Conservation (phyloP, 352 stramenopile genomes). For the Globisporangium acanthophoron region DNA sequence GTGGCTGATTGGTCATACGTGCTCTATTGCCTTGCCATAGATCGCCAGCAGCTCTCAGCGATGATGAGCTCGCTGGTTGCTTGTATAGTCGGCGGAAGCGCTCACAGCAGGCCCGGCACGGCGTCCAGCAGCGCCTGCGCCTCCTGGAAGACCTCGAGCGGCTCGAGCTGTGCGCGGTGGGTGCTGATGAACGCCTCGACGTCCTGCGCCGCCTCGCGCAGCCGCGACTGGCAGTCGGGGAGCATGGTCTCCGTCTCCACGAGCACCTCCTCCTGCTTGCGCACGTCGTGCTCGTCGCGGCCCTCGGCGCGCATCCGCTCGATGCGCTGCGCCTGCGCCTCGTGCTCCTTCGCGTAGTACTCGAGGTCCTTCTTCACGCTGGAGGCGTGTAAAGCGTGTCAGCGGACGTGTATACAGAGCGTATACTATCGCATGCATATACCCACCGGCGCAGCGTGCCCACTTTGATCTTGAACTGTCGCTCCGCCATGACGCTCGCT, state of each 20-base stretch:
- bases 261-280: slow-evolving; percentile 78
- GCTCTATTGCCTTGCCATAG: not conserved
- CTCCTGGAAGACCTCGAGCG: slow-evolving; percentile 34
- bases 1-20: not conserved
- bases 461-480: slow-evolving; percentile 83
- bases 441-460: slow-evolving; percentile 55
- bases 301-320: slow-evolving; percentile 52
- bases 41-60: not conserved
- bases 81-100: not conserved
- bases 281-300: slow-evolving; percentile 69
- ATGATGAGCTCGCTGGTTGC: not conserved
- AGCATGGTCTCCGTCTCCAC: slow-evolving; percentile 80
- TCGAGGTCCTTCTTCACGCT: slow-evolving; percentile 82
- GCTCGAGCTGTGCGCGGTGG: slow-evolving; percentile 33
- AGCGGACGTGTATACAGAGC: no score
- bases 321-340: slow-evolving; percentile 48
- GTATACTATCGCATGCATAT: not conserved
- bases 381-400: not conserved
- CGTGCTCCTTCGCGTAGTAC: slow-evolving; percentile 77
- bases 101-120: slow-evolving; percentile 26
- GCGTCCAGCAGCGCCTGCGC: slow-evolving; percentile 41
- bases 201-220: slow-evolving; percentile 53
- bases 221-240: slow-evolving; percentile 65
- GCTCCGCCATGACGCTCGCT: slow-evolving; percentile 36
- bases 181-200: slow-evolving; percentile 40